A percentile compares a stretch with the other conserved stretches of the same genome.
Conservation (phyloP, 1,284 basidiomycete species). For the Tylopilus orsonianus region DNA sequence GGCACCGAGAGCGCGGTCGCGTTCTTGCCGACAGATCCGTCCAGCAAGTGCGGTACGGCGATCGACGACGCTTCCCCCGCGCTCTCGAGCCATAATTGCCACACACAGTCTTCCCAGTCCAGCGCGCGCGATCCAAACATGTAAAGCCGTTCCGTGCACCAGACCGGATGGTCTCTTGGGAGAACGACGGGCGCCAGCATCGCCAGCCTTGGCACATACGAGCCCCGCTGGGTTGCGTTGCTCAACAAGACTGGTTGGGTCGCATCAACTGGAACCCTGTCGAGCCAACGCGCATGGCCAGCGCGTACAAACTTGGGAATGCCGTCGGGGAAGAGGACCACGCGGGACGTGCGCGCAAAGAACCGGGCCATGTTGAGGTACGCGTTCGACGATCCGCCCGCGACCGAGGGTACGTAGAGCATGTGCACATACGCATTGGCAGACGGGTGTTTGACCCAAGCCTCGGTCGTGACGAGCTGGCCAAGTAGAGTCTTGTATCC, state of each 20-base stretch:
- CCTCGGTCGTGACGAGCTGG: slow-evolving; percentile 6
- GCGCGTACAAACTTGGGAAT: slow-evolving; percentile 12
- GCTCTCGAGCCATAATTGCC: slow-evolving; percentile 61
- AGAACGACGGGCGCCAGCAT: slow-evolving; percentile 48
- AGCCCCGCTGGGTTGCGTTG: slow-evolving; percentile 26
- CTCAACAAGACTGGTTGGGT: slow-evolving; percentile 30
- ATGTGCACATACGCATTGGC: slow-evolving; percentile 46
- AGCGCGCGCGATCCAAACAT: slow-evolving; percentile 42
- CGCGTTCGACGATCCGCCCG: slow-evolving; percentile 47
- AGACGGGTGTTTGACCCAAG: slow-evolving; percentile 15
- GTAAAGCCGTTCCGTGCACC: slow-evolving; percentile 66
- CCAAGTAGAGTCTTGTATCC: slow-evolving; percentile 32
- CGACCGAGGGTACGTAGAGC: slow-evolving; percentile 41
- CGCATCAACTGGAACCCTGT: slow-evolving; percentile 26
- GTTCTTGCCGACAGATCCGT: slow-evolving; percentile 12
- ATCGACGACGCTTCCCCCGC: slow-evolving; percentile 41
- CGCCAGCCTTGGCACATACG: slow-evolving; percentile 34
- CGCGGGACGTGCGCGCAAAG: slow-evolving; percentile 49
- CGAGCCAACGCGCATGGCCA: slow-evolving; percentile 17
- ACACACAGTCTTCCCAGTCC: slow-evolving; percentile 69
- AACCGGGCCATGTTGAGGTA: slow-evolving; percentile 65
- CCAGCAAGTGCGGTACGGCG: slow-evolving; percentile 27
- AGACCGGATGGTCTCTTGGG: slow-evolving; percentile 48
- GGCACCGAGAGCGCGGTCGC: slow-evolving; percentile 16
- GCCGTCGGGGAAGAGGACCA: slow-evolving; percentile 52